Evolutionary conservation across 2,329 filamentous ascomycete genomes (phyloP), one percentile per base, ranked within the genome.

Genomic region (Colletotrichum echinochloae): DNA sequence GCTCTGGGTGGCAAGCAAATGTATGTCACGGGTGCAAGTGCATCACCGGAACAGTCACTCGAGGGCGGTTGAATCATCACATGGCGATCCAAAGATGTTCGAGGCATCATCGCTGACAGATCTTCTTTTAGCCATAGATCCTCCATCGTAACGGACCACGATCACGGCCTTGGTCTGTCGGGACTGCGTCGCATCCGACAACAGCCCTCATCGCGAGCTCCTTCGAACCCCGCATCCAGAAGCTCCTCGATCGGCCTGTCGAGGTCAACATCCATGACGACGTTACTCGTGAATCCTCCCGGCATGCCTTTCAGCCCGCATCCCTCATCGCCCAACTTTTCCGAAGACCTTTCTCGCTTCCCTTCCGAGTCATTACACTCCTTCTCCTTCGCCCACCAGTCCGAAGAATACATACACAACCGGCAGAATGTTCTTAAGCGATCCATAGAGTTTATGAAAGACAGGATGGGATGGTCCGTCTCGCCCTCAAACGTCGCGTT

Each of bases 311-410:
- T 90, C 33, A 83, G 87, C 11, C 85, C 90, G n/a, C 90, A 87
- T 7, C 90, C 91, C 30, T 84, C 86, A 26, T 94, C 94, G 28
- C 94, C 94, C 30, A 89, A 89, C 72, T 94, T 94, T 78, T 88
- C 90, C 77, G 96, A 98, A 83, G 96, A 99, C 78, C 88, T 99
- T 55, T 91, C 91, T 55, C 91, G 95, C 60, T 99, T 99, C 79
- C 95, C 96, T 1, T 94, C 94, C 75, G 96, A 99, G 79, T 99
- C 96, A 7, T 85, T 99, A 56, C 96, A 99, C 81, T 99, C 96
- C 1, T 99, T 99, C 83, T 98, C 95, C 16, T 99, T 99, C 80
- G 94, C 96, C 49, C 94, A 97, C 75, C 95, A 97, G 81, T 95
- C 95, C 3, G 95, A 97, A 77, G 95, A 98, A 73, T 90, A 94